Percentiles rank a stretch among this genome's conserved stretches.
Evolutionary conservation across 768 basidiomycete genomes (phyloP).

Genomic region (Termitomyces sp.): DNA sequence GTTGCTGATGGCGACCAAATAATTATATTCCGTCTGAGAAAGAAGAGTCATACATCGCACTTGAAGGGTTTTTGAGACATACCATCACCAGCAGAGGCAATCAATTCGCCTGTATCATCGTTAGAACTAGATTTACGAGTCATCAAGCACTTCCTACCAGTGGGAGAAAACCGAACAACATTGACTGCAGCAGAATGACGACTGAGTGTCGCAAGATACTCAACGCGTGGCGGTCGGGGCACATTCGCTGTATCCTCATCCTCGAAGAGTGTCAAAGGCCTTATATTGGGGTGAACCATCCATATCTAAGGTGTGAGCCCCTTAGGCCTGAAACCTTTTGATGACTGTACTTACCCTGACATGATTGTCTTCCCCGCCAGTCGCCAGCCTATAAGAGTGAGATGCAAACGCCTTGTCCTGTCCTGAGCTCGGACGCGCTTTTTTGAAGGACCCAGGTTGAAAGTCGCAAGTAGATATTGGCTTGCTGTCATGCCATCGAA

Average conservation of each 20-base stretch:
- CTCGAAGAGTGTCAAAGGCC: slow-evolving; percentile 53
- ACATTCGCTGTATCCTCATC: slow-evolving; percentile 26
- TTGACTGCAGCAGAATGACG: slow-evolving; percentile 95
- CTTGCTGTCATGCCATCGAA: slow-evolving; percentile 94
- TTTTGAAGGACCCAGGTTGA: slow-evolving; percentile 79
- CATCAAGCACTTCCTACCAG: slow-evolving; percentile 47
- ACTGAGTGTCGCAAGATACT: slow-evolving; percentile 91
- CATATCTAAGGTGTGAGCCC: slow-evolving; percentile 55
- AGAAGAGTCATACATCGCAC: slow-evolving; percentile 10
- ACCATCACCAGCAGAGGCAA: slow-evolving; percentile 99
- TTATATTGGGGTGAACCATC: slow-evolving; percentile 91
- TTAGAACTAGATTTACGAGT: neutral
- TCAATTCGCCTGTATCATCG: slow-evolving; percentile 60
- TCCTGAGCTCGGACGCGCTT: slow-evolving; percentile 57
- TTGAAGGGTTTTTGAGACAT: slow-evolving; percentile 21
- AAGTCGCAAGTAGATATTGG: slow-evolving; percentile 97
- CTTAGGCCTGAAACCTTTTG: slow-evolving; percentile 6
- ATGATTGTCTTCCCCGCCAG: slow-evolving; percentile 95
- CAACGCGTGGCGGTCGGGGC: slow-evolving; percentile 70
- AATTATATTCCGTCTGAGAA: slow-evolving; percentile 88
- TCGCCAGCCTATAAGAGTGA: slow-evolving; percentile 87
- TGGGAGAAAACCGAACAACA: slow-evolving; percentile 93
- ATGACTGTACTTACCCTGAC: slow-evolving; percentile 68
- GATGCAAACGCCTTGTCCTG: slow-evolving; percentile 52
- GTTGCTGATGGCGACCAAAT: slow-evolving; percentile 85